A percentile compares a stretch with the other conserved stretches of the same genome.
Evolutionary conservation across 139 green algal genomes (phyloP).

Genomic region (Edaphochlamys debaryana): DNA sequence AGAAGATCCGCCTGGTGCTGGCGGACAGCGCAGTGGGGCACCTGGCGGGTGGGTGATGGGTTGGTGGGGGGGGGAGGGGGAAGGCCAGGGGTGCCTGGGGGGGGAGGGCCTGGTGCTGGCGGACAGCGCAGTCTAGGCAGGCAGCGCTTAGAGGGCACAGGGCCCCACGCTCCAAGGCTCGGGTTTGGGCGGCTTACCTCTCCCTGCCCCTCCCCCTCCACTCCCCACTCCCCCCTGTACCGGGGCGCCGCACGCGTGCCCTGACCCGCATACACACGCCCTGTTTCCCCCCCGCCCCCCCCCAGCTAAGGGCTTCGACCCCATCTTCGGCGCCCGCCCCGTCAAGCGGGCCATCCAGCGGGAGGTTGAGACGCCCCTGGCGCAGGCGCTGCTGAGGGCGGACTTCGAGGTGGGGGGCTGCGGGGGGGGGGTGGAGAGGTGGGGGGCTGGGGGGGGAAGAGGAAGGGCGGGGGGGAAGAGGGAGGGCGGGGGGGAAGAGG

Average conservation of each 20-base stretch:
- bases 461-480: neutral
- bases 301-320: constrained; percentile 87
- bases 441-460: neutral
- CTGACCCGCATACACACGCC: too few species aligned
- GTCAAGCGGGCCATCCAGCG: constrained; percentile 97
- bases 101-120: too few species aligned
- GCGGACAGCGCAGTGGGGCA: constrained; percentile 14
- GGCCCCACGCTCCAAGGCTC: too few species aligned
- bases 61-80: neutral
- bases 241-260: constrained; percentile 4
- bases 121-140: too few species aligned
- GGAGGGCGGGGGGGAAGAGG: neutral
- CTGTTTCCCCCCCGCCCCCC: too few species aligned
- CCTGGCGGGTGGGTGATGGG: constrained; percentile 16
- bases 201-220: neutral
- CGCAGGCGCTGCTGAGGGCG: constrained; percentile 63
- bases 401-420: constrained; percentile 57
- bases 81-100: too few species aligned
- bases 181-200: neutral
- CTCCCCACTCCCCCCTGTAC: neutral
- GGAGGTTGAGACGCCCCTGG: constrained; percentile 94
- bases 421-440: neutral
- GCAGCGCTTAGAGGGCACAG: too few species aligned
- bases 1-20: constrained; percentile 86
- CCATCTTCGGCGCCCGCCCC: constrained; percentile 92